Evolutionary conservation across 2,329 filamentous ascomycete species (phyloP).

Genomic region (Cercospora sojina): DNA sequence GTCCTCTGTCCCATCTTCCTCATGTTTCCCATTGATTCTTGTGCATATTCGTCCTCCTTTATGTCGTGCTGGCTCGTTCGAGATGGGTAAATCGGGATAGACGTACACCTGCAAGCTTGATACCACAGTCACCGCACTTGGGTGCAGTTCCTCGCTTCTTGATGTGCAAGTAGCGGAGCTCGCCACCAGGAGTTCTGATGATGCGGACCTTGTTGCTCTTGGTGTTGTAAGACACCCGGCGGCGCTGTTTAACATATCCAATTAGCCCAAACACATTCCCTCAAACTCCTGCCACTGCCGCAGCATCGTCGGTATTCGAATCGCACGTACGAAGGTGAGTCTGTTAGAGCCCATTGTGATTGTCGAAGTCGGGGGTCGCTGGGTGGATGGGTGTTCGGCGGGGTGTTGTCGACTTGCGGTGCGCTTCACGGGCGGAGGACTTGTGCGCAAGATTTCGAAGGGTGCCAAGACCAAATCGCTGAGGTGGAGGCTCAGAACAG

Average conservation of each 20-base stretch:
- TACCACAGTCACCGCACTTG: conserved; percentile 99
- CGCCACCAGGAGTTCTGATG: conserved; percentile 93
- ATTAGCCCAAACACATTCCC: conserved; percentile 10
- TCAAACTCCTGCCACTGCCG: conserved; percentile 18
- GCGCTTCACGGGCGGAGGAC: not conserved
- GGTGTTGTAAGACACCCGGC: conserved; percentile 81
- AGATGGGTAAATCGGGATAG: not conserved
- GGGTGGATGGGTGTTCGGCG: conserved; percentile 8
- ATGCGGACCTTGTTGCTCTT: conserved; percentile 94
- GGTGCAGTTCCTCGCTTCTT: conserved; percentile 98
- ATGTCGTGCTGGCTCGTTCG: not conserved
- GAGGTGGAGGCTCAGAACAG: not conserved
- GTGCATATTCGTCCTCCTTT: not conserved
- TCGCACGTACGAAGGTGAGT: conserved; percentile 56
- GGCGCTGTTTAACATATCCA: conserved; percentile 45
- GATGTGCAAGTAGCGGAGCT: conserved; percentile 95
- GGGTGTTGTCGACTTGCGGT: conserved; percentile 12
- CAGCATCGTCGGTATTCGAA: conserved; percentile 6
- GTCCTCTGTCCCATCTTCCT: conserved; percentile 7
- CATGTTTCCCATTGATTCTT: not conserved
- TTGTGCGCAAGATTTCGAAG: conserved; percentile 1
- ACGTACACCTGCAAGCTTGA: conserved; percentile 97
- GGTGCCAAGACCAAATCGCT: conserved; percentile 2
- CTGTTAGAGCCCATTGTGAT: conserved; percentile 54
- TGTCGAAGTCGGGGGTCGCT: conserved; percentile 22